Percentiles rank a stretch among this genome's conserved stretches.
phyloP scores from a whole-genome alignment of 1,284 basidiomycete genomes.

The Microbotryum violaceum region DNA sequence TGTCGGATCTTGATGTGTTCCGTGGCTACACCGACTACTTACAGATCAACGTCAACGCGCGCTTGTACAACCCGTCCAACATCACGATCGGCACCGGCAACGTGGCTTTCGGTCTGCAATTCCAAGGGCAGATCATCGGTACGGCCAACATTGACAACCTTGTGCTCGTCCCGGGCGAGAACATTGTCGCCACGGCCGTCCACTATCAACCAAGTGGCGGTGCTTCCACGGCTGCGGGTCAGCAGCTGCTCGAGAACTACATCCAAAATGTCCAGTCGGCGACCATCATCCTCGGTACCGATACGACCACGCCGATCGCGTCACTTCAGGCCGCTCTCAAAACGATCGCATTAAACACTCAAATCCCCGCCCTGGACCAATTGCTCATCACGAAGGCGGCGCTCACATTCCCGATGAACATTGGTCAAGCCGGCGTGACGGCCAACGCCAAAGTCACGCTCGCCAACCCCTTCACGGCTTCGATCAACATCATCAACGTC shows the following conservation, averaged over 20 bases:
- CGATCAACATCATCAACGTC: constrained; percentile 59
- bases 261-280: constrained; percentile 57
- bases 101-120: constrained; percentile 56
- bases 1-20: constrained; percentile 59
- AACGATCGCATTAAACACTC: constrained; percentile 55
- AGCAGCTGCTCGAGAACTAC: constrained; percentile 59
- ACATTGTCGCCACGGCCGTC: constrained; percentile 48
- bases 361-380: constrained; percentile 59
- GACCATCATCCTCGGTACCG: constrained; percentile 55
- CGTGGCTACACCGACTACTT: constrained; percentile 61
- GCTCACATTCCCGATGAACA: constrained; percentile 38
- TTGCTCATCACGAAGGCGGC: constrained; percentile 51
- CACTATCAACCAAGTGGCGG: constrained; percentile 57
- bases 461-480: constrained; percentile 66
- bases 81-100: constrained; percentile 63
- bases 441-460: constrained; percentile 54
- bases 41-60: constrained; percentile 51
- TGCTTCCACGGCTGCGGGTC: constrained; percentile 51
- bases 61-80: constrained; percentile 49
- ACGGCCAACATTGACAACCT: constrained; percentile 50
- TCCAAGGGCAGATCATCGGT: constrained; percentile 55
- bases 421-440: constrained; percentile 48
- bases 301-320: constrained; percentile 54
- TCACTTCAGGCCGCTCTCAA: constrained; percentile 61
- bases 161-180: constrained; percentile 32